phyloP scores from a whole-genome alignment of 371 early-diverging fungal genomes.

The Ordospora colligata region DNA sequence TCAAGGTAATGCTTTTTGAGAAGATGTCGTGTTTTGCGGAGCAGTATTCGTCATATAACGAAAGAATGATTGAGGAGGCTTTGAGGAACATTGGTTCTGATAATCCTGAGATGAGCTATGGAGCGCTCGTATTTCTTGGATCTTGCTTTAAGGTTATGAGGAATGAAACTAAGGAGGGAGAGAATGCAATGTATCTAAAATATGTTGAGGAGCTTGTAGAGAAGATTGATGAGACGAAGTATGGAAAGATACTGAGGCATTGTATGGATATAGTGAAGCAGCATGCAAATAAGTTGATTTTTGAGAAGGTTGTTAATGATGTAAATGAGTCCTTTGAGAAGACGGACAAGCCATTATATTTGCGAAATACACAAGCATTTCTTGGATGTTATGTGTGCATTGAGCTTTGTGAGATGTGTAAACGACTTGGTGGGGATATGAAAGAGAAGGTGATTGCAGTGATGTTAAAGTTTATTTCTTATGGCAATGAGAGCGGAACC shows the following conservation, averaged over 20 bases:
- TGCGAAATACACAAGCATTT: constrained; percentile 46
- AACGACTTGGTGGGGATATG: not conserved
- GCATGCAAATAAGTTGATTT: constrained; percentile 64
- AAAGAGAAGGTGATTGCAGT: constrained; percentile 24
- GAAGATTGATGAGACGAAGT: constrained; percentile 66
- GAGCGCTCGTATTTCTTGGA: constrained; percentile 32
- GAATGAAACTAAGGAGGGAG: not conserved
- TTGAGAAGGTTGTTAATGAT: constrained; percentile 8
- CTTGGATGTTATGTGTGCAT: constrained; percentile 38
- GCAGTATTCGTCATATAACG: constrained; percentile 24
- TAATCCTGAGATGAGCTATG: constrained; percentile 51
- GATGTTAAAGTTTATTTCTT: constrained; percentile 37
- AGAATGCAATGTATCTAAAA: not conserved
- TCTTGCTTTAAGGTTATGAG: constrained; percentile 2
- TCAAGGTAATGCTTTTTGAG: constrained; percentile 32
- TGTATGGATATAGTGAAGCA: constrained; percentile 90
- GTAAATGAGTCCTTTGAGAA: constrained; percentile 14
- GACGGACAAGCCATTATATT: constrained; percentile 1
- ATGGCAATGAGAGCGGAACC: constrained; percentile 26
- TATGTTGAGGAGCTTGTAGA: constrained; percentile 21
- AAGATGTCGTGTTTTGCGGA: constrained; percentile 16
- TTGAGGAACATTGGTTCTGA: not conserved
- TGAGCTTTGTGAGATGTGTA: constrained; percentile 36
- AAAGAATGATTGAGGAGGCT: constrained; percentile 3
- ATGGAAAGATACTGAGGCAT: constrained; percentile 82